These are phyloP conservation scores for Botrytis pseudocinerea DNA, from an alignment of 2,329 filamentous ascomycete species.

Conservation along the genomic window DNA sequence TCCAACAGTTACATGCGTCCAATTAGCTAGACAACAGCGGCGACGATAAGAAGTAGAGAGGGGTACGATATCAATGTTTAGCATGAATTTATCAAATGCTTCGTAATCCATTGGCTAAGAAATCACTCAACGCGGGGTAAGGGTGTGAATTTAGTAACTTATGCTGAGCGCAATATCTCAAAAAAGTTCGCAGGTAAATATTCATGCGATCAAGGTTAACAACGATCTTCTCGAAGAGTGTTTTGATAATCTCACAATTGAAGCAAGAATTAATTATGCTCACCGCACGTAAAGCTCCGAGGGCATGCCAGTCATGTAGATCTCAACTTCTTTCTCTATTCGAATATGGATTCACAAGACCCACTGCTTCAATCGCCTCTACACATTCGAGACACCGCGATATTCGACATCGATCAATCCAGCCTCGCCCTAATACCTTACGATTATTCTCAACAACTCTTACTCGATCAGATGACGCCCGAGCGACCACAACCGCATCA, in stretches of 20 bases:
- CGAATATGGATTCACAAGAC: constrained; percentile 40
- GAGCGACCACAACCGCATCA: neutral
- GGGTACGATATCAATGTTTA: neutral
- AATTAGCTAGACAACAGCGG: neutral
- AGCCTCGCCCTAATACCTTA: constrained; percentile 22
- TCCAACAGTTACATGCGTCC: neutral
- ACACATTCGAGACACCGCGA: constrained; percentile 19
- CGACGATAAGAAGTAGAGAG: neutral
- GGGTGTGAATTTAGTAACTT: neutral
- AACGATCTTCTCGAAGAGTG: neutral
- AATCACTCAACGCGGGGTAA: too few species aligned
- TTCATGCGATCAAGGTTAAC: neutral
- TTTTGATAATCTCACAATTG: neutral
- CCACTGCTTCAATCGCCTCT: constrained; percentile 22
- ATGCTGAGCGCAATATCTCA: neutral
- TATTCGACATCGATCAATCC: constrained; percentile 25
- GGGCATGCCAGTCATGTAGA: constrained; percentile 42
- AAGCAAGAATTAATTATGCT: constrained; percentile 33
- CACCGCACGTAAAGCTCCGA: constrained; percentile 35
- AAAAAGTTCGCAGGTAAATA: neutral
- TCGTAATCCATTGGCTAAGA: neutral
- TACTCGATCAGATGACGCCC: constrained; percentile 24
- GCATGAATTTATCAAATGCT: neutral
- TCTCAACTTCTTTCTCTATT: constrained; percentile 41
- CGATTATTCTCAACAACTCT: constrained; percentile 32